Conservation (phyloP, 352 stramenopile species). For the Thraustochytrium striatum region DNA sequence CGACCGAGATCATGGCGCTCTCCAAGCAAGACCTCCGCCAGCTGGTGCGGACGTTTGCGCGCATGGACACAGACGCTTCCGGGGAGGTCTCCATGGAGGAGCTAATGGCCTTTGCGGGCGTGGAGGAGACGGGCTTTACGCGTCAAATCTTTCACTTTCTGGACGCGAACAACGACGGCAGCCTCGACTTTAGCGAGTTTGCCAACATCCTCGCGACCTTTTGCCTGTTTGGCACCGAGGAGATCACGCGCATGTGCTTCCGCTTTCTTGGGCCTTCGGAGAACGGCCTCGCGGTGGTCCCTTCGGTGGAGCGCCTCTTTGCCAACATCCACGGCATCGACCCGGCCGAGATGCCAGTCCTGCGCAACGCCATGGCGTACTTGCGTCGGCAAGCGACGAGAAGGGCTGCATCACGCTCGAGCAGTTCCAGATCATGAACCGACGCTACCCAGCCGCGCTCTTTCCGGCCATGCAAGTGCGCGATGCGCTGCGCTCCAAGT, state of each 20-base stretch:
- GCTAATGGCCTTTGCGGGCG: not conserved
- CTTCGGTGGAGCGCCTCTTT: not conserved
- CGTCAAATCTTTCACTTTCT: conserved; percentile 31
- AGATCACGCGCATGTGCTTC: conserved; percentile 20
- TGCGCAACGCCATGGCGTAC: not conserved
- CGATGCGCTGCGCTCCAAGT: conserved; percentile 1
- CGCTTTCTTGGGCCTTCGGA: not conserved
- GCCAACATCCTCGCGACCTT: conserved; percentile 27
- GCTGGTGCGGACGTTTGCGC: not conserved
- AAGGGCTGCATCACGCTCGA: not conserved
- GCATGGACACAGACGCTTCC: conserved; percentile 21
- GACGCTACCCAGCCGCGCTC: not conserved
- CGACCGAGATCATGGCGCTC: not conserved
- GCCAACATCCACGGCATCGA: not conserved
- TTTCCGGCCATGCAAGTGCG: conserved; percentile 13
- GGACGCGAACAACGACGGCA: conserved; percentile 26
- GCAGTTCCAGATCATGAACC: not conserved
- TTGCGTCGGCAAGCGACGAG: not conserved
- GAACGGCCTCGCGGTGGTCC: not conserved
- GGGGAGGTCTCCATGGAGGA: not conserved
- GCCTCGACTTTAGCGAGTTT: conserved; percentile 15
- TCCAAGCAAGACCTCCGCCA: conserved; percentile 10
- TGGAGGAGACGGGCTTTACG: not conserved
- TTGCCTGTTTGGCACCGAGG: conserved; percentile 26
- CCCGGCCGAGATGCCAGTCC: not conserved